These are phyloP conservation scores for Boletus reticuloceps DNA, from an alignment of 768 basidiomycete species.

Conservation along the genomic window DNA sequence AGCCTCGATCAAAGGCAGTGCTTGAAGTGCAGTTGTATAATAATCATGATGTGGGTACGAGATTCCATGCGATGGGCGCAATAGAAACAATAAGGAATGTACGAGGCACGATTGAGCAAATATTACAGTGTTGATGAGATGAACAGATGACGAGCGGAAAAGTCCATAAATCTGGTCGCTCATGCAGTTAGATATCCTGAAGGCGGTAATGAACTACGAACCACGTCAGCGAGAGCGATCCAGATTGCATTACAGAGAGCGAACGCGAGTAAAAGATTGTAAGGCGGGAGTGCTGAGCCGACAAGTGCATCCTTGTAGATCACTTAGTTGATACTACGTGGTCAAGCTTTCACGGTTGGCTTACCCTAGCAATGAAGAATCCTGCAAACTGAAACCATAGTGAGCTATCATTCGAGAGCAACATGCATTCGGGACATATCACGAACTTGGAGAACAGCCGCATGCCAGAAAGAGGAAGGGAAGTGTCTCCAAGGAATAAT, in stretches of 20 bases:
- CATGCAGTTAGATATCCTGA: neutral
- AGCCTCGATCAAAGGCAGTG: slow-evolving; percentile 15
- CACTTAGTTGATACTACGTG: neutral
- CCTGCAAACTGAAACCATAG: slow-evolving; percentile 29
- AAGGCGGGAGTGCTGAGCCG: slow-evolving; percentile 2
- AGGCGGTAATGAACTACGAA: slow-evolving; percentile 7
- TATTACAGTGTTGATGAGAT: slow-evolving; percentile 23
- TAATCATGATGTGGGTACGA: slow-evolving; percentile 1
- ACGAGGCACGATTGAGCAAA: slow-evolving; percentile 23
- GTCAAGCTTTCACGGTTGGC: neutral
- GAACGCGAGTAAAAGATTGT: slow-evolving; percentile 14
- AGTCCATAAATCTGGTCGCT: slow-evolving; percentile 21
- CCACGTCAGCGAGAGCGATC: slow-evolving; percentile 23
- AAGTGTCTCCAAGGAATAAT: slow-evolving; percentile 18
- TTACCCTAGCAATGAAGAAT: slow-evolving; percentile 29
- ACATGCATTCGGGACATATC: neutral
- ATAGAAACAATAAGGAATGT: slow-evolving; percentile 14
- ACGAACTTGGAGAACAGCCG: slow-evolving; percentile 34
- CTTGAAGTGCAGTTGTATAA: slow-evolving; percentile 11
- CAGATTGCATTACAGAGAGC: slow-evolving; percentile 22
- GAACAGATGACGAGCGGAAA: slow-evolving; percentile 13
- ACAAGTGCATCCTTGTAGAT: slow-evolving; percentile 20
- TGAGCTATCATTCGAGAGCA: neutral
- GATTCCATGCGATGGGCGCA: slow-evolving; percentile 1
- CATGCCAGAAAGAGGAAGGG: slow-evolving; percentile 30